Evolutionary conservation across 345 rosid species (phyloP), one percentile per base, ranked within the genome.

Genomic region (Odontarrhena argentea): DNA sequence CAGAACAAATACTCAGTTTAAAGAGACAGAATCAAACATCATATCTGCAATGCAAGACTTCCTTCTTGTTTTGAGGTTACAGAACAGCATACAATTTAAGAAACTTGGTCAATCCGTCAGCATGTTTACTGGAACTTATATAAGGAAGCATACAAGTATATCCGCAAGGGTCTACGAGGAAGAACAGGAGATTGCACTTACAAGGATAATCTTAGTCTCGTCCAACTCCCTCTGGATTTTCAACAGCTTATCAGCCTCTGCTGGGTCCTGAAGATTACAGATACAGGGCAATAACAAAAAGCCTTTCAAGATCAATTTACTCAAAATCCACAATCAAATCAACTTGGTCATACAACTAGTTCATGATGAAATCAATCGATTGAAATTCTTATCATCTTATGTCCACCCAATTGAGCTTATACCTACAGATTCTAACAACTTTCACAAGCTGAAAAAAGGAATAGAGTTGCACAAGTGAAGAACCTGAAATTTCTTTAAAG

Each of bases 211-310:
- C 80, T 95, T 95, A 6, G 99, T 95, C 74, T 95, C 97, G 71
- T 95, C 97, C 87, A 95, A 84, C 74, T 91, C 97, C 82, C 94
- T 87, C 77, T 91, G 99, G 70, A 91, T 95, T 83, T 84, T 95
- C 86, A 95, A 68, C 76, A 91, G 82, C 76, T 91, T 95, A 75
- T 89, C 99, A 4, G 99, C 99, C 79, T 94, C 99, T 9, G 93
- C 96, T 69, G 97, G 99, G 74, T 94, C 97, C 99, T 94, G 84
- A 70, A 66, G 70, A 54, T 69, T 25, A 13, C 42, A 76, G 55
- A 28, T 28, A 37, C 11, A 1, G 8, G 49, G 30, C 22, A 48
- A 68, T 14, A 57, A 25, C 42, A 56, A 12, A 69, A 79, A 18
- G 3, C 50, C 3, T 14, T 32, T 0, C 0, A 28, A 68, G 2